phyloP scores from a whole-genome alignment of 2,329 filamentous ascomycete genomes.

The Monascus ruber region DNA sequence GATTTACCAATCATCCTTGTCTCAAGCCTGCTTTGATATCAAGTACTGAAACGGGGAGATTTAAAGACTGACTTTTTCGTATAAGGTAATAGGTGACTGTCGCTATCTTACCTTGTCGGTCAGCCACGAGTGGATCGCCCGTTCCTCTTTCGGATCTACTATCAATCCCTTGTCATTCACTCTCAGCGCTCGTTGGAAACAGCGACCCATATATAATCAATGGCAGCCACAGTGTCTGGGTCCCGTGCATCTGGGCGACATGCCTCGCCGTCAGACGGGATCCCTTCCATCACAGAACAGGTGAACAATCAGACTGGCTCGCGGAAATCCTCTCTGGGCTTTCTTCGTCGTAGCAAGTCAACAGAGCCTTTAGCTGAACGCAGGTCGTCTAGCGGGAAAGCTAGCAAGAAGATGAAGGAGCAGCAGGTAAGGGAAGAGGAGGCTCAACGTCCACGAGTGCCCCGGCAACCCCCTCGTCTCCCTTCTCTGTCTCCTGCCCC shows the following conservation, averaged over 20 bases:
- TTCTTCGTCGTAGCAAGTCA: constrained; percentile 58
- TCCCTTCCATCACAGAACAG: constrained; percentile 26
- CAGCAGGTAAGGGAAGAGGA: constrained; percentile 38
- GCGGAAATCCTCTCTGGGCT: constrained; percentile 42
- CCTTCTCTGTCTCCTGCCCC: constrained; percentile 37
- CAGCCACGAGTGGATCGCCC: no score
- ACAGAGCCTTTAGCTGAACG: constrained; percentile 49
- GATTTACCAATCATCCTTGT: no score
- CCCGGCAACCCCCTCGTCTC: constrained; percentile 48
- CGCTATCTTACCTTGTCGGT: no score
- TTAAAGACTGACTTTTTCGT: no score
- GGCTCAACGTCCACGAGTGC: constrained; percentile 45
- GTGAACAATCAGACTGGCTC: constrained; percentile 11
- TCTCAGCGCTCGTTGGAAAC: no score
- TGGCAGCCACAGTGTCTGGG: no score
- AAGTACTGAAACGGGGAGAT: no score
- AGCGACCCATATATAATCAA: no score
- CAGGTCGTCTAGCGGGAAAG: constrained; percentile 25
- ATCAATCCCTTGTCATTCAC: no score
- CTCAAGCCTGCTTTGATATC: no score
- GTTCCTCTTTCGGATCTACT: no score
- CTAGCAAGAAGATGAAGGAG: constrained; percentile 26
- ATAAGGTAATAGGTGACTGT: no score
- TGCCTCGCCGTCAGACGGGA: constrained; percentile 21
- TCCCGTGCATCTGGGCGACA: constrained; percentile 10